A percentile compares a stretch with the other conserved stretches of the same genome.
phyloP scores from a whole-genome alignment of 805 yeast species.

The Kodamaea laetipori region DNA sequence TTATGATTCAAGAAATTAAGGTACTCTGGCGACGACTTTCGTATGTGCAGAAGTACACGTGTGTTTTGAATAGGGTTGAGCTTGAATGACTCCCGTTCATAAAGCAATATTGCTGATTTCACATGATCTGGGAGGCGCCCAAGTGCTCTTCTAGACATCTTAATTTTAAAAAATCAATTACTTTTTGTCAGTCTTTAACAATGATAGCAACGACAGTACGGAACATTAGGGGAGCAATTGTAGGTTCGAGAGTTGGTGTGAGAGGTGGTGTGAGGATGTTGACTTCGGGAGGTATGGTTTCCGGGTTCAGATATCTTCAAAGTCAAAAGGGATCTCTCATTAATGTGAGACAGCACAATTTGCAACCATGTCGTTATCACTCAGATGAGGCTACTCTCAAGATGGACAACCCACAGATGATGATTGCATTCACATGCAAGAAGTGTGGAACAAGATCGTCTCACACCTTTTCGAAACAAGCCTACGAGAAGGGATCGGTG shows the following conservation, averaged over 20 bases:
- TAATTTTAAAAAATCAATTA: not conserved
- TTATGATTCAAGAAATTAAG: constrained; percentile 23
- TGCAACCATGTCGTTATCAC: not conserved
- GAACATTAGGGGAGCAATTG: not conserved
- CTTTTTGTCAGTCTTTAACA: not conserved
- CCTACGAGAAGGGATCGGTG: constrained; percentile 84
- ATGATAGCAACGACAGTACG: not conserved
- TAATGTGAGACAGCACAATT: too few species aligned
- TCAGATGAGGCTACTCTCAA: constrained; percentile 34
- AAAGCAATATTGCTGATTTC: constrained; percentile 20
- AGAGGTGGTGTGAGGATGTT: not conserved
- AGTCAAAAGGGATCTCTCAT: too few species aligned
- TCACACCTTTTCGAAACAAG: constrained; percentile 90
- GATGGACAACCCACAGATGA: constrained; percentile 73
- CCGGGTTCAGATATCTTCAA: too few species aligned
- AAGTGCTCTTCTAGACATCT: constrained; percentile 23
- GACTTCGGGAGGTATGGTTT: too few species aligned
- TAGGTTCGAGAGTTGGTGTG: not conserved
- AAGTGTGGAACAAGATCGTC: constrained; percentile 80
- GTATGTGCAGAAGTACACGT: constrained; percentile 19
- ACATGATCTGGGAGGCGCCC: constrained; percentile 26
- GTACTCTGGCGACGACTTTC: constrained; percentile 22
- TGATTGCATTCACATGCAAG: constrained; percentile 92
- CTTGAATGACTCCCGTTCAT: constrained; percentile 21
- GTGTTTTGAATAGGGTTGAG: constrained; percentile 14